A percentile compares a stretch with the other conserved stretches of the same genome.
These are phyloP conservation scores for Neurospora sp. DNA, from an alignment of 2,329 filamentous ascomycete species.

Conservation along the genomic window DNA sequence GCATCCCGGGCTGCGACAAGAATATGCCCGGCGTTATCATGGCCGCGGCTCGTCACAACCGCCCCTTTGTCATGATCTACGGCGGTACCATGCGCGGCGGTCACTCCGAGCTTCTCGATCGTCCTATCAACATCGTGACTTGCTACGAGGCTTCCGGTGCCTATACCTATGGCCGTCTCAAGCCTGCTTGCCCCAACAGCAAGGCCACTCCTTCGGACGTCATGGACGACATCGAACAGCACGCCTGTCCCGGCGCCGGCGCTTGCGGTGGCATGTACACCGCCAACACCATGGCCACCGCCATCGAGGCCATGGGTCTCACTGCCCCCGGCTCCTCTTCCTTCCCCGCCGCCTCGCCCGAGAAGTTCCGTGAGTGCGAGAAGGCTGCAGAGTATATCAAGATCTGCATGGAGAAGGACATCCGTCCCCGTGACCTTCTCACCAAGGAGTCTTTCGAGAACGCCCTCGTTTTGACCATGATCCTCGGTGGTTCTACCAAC, in stretches of 20 bases:
- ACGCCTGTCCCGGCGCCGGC: constrained; percentile 67
- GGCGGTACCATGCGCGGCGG: constrained; percentile 85
- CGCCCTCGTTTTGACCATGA: constrained; percentile 82
- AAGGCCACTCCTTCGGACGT: constrained; percentile 67
- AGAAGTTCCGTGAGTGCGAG: constrained; percentile 80
- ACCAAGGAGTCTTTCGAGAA: constrained; percentile 80
- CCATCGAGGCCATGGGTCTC: constrained; percentile 81
- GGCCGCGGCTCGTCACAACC: constrained; percentile 83
- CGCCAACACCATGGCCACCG: constrained; percentile 87
- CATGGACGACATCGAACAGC: constrained; percentile 70
- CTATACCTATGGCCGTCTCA: constrained; percentile 66
- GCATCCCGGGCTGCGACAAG: constrained; percentile 92
- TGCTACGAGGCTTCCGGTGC: constrained; percentile 85
- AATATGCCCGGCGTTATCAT: constrained; percentile 94
- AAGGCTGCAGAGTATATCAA: constrained; percentile 71
- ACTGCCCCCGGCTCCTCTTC: constrained; percentile 76
- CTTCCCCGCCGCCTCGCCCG: constrained; percentile 68
- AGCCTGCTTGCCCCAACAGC: constrained; percentile 46
- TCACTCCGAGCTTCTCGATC: constrained; percentile 66
- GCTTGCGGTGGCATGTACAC: constrained; percentile 83
- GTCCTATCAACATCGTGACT: constrained; percentile 77
- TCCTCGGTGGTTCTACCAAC: constrained; percentile 83
- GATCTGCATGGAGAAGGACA: constrained; percentile 71
- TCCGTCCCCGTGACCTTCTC: constrained; percentile 69
- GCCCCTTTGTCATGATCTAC: constrained; percentile 92